phyloP scores from a whole-genome alignment of 2,329 filamentous ascomycete genomes.

The Fusarium mundagurra region DNA sequence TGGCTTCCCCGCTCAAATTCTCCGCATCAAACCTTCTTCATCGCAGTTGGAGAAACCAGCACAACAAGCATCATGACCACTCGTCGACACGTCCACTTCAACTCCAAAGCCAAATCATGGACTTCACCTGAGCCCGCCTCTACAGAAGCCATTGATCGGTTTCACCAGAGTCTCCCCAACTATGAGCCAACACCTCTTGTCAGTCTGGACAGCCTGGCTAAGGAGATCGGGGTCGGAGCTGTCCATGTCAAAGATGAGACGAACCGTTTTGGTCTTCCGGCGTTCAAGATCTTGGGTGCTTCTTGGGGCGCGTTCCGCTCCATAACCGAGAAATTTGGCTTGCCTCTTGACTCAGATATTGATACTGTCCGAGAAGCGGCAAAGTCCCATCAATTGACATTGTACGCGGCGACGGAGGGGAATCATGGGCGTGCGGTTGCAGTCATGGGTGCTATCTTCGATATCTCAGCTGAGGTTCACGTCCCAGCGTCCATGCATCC shows the following conservation, averaged over 20 bases:
- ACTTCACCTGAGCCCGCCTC: slow-evolving; percentile 14
- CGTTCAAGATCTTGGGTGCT: slow-evolving; percentile 84
- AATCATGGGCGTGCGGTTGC: slow-evolving; percentile 82
- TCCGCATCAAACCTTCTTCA: background rate
- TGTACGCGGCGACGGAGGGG: slow-evolving; percentile 77
- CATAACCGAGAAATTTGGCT: slow-evolving; percentile 55
- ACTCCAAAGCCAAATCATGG: slow-evolving; percentile 31
- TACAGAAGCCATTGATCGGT: slow-evolving; percentile 45
- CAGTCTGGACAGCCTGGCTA: slow-evolving; percentile 62
- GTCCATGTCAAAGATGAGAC: slow-evolving; percentile 79
- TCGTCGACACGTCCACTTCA: slow-evolving; percentile 41
- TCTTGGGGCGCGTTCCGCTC: slow-evolving; percentile 76
- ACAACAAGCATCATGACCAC: slow-evolving; percentile 25
- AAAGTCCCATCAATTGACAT: slow-evolving; percentile 45
- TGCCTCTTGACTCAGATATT: slow-evolving; percentile 55
- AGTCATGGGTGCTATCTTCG: slow-evolving; percentile 70
- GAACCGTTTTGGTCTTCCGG: slow-evolving; percentile 72
- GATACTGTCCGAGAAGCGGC: slow-evolving; percentile 53
- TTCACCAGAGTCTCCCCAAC: slow-evolving; percentile 67
- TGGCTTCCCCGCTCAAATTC: background rate
- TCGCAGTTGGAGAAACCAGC: background rate
- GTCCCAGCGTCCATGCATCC: slow-evolving; percentile 69
- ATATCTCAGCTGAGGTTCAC: slow-evolving; percentile 65
- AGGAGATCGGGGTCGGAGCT: slow-evolving; percentile 63
- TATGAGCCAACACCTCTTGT: slow-evolving; percentile 66